Evolutionary conservation across 2,329 filamentous ascomycete genomes (phyloP).

Genomic region (Apiospora arundinis): DNA sequence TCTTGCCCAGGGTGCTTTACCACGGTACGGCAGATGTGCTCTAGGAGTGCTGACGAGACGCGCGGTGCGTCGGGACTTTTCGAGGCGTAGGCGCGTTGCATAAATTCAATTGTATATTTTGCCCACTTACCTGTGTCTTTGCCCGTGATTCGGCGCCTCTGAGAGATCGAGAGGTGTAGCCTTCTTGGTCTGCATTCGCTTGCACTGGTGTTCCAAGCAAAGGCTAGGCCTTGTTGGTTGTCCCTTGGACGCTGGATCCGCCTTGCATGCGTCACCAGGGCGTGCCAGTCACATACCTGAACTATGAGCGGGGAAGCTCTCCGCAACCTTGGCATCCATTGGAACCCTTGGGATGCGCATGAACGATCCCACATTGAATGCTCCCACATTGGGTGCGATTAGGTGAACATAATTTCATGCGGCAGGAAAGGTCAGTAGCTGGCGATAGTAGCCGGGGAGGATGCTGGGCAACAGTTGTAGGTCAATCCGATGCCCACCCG

Average conservation of each 20-base stretch:
- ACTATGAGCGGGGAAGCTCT: neutral
- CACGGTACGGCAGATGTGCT: neutral
- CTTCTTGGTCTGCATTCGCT: neutral
- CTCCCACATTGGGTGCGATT: constrained; percentile 1
- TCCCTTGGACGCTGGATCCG: too few species aligned
- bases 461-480: too few species aligned
- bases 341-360: too few species aligned
- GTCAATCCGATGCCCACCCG: too few species aligned
- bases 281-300: neutral
- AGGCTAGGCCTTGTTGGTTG: neutral
- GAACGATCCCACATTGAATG: neutral
- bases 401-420: neutral
- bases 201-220: too few species aligned
- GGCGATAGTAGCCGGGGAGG: neutral
- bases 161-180: neutral
- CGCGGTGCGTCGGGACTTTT: neutral
- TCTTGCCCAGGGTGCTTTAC: neutral
- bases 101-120: neutral
- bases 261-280: neutral
- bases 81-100: neutral
- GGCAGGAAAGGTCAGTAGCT: neutral
- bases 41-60: neutral
- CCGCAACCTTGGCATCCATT: neutral
- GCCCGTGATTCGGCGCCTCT: neutral
- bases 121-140: neutral